These are phyloP conservation scores for Volvox carteri DNA, from an alignment of 163 green algal species.

Conservation along the genomic window DNA sequence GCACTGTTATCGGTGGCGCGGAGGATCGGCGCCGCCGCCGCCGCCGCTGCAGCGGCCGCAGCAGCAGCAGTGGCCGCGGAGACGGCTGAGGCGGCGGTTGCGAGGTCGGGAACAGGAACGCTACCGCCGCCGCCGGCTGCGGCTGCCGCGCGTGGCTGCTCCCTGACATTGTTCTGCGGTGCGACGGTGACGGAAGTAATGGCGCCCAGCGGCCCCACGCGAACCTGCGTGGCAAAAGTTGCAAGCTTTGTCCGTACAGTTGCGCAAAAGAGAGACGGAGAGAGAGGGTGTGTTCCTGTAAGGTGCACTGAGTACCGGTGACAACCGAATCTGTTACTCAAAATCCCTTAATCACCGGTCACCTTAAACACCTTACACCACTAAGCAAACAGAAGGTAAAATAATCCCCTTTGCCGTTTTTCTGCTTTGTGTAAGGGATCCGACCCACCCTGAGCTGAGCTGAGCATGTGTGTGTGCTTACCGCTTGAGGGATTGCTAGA, in stretches of 20 bases:
- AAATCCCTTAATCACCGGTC: not conserved
- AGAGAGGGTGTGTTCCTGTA: not conserved
- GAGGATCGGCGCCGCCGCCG: not conserved
- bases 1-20: not conserved
- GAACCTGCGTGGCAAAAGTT: not conserved
- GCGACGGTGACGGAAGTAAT: constrained; percentile 15
- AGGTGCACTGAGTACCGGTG: no score
- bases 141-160: constrained; percentile 6
- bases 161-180: not conserved
- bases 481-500: no score
- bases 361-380: not conserved
- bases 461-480: no score
- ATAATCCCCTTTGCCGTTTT: not conserved
- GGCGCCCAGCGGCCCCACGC: constrained; percentile 31
- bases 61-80: no score
- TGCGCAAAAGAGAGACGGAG: not conserved
- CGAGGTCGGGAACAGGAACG: not conserved
- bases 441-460: no score
- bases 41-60: no score
- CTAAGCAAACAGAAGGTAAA: not conserved
- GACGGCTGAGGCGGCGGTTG: no score
- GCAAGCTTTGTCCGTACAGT: not conserved
- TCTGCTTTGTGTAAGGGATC: no score
- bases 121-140: not conserved
- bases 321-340: no score